Conservation (phyloP, 2,329 filamentous ascomycete genomes). For the Curvularia hawaiiensis region DNA sequence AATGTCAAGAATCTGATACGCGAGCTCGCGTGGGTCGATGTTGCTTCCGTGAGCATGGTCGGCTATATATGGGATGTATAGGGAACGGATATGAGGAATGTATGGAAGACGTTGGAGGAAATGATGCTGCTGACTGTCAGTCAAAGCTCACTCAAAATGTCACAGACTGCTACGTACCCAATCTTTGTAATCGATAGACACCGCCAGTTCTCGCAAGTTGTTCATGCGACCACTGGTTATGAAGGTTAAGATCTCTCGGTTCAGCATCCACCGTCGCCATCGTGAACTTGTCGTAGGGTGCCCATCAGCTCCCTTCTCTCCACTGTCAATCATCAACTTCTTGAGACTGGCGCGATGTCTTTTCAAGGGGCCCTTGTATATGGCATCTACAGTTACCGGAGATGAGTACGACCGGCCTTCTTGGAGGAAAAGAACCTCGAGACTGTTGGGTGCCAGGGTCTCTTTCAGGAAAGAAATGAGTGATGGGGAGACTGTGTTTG, state of each 20-base stretch:
- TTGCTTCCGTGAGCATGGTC: conserved; percentile 62
- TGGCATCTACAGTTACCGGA: conserved; percentile 68
- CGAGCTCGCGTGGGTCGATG: conserved; percentile 71
- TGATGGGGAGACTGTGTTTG: conserved; percentile 70
- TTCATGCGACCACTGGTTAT: conserved; percentile 79
- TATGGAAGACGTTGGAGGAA: conserved; percentile 77
- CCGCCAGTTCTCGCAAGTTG: conserved; percentile 71
- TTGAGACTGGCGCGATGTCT: conserved; percentile 73
- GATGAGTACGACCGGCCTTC: conserved; percentile 64
- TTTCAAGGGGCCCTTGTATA: conserved; percentile 72
- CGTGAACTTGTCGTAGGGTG: conserved; percentile 47
- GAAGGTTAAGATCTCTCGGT: conserved; percentile 70
- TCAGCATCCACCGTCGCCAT: conserved; percentile 74
- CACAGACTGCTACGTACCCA: conserved; percentile 65
- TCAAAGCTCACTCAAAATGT: conserved; percentile 1
- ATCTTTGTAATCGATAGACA: conserved; percentile 74
- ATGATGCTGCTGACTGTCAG: conserved; percentile 63
- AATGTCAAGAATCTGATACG: conserved; percentile 77
- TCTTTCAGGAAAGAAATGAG: conserved; percentile 78
- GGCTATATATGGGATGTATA: conserved; percentile 72
- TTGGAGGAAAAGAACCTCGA: conserved; percentile 81
- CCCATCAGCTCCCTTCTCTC: conserved; percentile 57
- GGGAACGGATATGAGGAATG: conserved; percentile 70
- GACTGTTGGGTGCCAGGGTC: conserved; percentile 74
- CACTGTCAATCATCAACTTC: conserved; percentile 76